A percentile compares a stretch with the other conserved stretches of the same genome.
Evolutionary conservation across 2,329 filamentous ascomycete genomes (phyloP).

Genomic region (Colletotrichum sp.): DNA sequence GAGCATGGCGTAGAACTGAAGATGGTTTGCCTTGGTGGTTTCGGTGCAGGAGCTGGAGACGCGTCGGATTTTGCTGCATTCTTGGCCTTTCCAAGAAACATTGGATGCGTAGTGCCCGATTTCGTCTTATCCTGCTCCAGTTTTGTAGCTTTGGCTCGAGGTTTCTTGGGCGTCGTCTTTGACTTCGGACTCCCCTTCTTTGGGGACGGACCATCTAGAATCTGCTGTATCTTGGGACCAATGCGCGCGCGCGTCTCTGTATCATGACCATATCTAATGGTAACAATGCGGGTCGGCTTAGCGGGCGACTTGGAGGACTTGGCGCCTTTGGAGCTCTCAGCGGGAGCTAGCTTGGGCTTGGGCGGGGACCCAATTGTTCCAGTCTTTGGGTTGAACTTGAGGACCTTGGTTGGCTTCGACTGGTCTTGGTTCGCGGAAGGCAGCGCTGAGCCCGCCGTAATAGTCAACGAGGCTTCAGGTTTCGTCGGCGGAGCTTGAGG

Average conservation of each 20-base stretch:
- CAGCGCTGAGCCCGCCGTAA: not conserved
- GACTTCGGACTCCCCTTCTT: constrained; percentile 23
- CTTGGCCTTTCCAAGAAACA: constrained; percentile 37
- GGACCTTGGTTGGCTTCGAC: constrained; percentile 39
- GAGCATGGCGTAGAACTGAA: constrained; percentile 61
- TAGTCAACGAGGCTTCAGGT: not conserved
- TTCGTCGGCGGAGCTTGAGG: not conserved
- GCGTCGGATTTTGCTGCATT: constrained; percentile 21
- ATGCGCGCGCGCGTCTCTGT: constrained; percentile 48
- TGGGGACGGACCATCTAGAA: constrained; percentile 47
- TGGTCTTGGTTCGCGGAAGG: not conserved
- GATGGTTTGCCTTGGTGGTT: constrained; percentile 40
- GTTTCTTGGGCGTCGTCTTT: constrained; percentile 30
- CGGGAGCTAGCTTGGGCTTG: constrained; percentile 48
- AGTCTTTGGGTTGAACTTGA: constrained; percentile 63
- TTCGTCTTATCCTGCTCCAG: constrained; percentile 27
- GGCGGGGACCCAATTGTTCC: constrained; percentile 68
- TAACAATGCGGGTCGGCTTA: constrained; percentile 6
- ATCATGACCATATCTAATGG: constrained; percentile 31
- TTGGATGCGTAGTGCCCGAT: constrained; percentile 43
- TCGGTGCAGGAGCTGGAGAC: not conserved
- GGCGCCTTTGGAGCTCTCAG: constrained; percentile 12
- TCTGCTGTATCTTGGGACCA: constrained; percentile 66
- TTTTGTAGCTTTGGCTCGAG: constrained; percentile 23
- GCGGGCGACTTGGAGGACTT: not conserved